A percentile compares a stretch with the other conserved stretches of the same genome.
These are phyloP conservation scores for Paramyrothecium sp. DNA, from an alignment of 2,329 filamentous ascomycete species.

Conservation along the genomic window DNA sequence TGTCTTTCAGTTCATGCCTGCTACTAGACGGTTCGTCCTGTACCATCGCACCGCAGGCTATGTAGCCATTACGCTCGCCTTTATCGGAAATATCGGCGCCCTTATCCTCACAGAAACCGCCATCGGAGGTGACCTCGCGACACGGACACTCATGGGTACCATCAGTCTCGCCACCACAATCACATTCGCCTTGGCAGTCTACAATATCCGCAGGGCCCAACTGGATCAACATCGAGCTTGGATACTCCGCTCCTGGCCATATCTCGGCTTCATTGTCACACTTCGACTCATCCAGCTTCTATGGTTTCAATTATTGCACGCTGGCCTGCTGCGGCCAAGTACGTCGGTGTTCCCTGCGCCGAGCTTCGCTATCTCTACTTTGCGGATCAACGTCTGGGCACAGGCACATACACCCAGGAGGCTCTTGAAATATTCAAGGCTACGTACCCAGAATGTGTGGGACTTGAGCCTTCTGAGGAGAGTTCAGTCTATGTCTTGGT, in stretches of 20 bases:
- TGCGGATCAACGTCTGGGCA: not conserved
- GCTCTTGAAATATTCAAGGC: not conserved
- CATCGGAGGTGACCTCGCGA: constrained; percentile 49
- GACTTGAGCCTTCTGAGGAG: not conserved
- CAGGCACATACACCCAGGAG: not conserved
- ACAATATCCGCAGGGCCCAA: constrained; percentile 56
- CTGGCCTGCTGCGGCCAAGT: not conserved
- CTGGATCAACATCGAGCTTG: constrained; percentile 60
- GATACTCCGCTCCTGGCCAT: constrained; percentile 55
- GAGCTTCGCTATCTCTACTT: constrained; percentile 5
- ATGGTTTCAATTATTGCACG: not conserved
- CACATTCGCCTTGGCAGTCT: constrained; percentile 41
- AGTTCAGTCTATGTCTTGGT: not conserved
- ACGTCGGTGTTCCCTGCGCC: not conserved
- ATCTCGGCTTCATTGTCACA: constrained; percentile 23
- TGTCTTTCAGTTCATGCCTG: constrained; percentile 43
- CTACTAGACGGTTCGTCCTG: constrained; percentile 38
- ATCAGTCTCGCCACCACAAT: constrained; percentile 39
- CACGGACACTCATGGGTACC: constrained; percentile 38
- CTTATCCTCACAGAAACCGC: constrained; percentile 47
- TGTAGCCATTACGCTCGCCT: constrained; percentile 41
- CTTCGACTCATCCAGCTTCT: constrained; percentile 2
- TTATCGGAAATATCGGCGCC: constrained; percentile 42
- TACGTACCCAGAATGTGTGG: not conserved
- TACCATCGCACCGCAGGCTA: constrained; percentile 61